A percentile compares a stretch with the other conserved stretches of the same genome.
Evolutionary conservation across 2,329 filamentous ascomycete genomes (phyloP).

Genomic region (Byssochlamys sp.): DNA sequence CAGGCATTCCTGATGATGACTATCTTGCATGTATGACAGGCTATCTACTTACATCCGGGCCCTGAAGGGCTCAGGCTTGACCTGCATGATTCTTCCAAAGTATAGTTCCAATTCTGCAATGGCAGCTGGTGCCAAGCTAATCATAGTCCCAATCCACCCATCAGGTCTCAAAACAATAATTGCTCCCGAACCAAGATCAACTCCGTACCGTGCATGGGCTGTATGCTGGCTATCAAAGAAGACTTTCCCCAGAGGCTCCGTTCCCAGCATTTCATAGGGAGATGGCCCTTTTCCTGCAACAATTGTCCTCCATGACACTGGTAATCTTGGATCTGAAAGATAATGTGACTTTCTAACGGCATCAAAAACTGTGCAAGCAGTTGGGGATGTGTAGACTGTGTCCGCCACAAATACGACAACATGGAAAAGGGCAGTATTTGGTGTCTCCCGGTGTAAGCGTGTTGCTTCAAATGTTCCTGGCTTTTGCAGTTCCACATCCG

Average conservation of each 20-base stretch:
- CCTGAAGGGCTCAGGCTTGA: neutral
- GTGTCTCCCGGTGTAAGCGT: conserved; percentile 13
- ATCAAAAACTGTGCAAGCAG: neutral
- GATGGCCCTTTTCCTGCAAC: conserved; percentile 21
- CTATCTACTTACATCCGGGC: neutral
- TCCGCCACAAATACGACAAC: conserved; percentile 15
- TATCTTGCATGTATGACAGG: neutral
- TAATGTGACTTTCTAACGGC: neutral
- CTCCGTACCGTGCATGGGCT: conserved; percentile 24
- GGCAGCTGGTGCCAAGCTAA: neutral
- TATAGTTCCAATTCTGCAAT: neutral
- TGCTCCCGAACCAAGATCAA: neutral
- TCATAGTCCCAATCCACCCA: neutral
- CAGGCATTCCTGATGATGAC: neutral
- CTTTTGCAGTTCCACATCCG: conserved; percentile 14
- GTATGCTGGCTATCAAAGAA: conserved; percentile 24
- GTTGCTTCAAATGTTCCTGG: conserved; percentile 13
- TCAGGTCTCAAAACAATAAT: neutral
- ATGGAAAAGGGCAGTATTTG: conserved; percentile 16
- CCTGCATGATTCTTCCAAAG: neutral
- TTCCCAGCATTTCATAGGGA: conserved; percentile 26
- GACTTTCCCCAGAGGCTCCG: conserved; percentile 22
- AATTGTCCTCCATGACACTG: conserved; percentile 18
- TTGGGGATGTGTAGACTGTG: neutral
- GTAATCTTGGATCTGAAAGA: conserved; percentile 1